Evolutionary conservation across 805 yeast genomes (phyloP).

Genomic region (Hanseniaspora guilliermondii): DNA sequence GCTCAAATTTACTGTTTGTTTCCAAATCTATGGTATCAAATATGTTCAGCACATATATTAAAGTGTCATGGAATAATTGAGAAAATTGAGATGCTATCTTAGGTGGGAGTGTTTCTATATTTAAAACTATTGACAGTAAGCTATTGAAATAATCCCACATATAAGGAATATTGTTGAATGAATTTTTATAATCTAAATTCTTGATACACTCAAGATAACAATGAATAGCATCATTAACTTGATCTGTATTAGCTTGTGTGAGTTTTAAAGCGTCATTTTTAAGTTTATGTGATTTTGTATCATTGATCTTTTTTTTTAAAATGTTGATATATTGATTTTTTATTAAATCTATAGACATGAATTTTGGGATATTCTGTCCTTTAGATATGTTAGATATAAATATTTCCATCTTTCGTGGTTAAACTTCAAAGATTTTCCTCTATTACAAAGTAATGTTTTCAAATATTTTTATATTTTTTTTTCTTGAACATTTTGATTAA

Average conservation of each 20-base stretch:
- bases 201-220: background rate
- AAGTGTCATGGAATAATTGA: background rate
- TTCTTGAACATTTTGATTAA: no score
- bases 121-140: background rate
- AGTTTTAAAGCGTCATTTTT: constrained; percentile 3
- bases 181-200: constrained; percentile 1
- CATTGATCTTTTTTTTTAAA: background rate
- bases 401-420: background rate
- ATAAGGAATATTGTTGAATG: constrained; percentile 6
- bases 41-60: background rate
- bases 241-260: background rate
- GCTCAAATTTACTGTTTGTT: background rate
- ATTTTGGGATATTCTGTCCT: constrained; percentile 1
- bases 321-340: constrained; percentile 4
- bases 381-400: background rate
- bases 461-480: no score
- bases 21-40: constrained; percentile 7
- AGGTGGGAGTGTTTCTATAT: background rate
- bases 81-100: background rate
- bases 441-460: no score
- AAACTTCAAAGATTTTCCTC: no score
- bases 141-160: constrained; percentile 6
- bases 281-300: background rate
- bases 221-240: background rate
- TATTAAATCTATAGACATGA: constrained; percentile 2